These are phyloP conservation scores for Myxozyma mucilagina DNA, from an alignment of 805 yeast species.

Conservation along the genomic window DNA sequence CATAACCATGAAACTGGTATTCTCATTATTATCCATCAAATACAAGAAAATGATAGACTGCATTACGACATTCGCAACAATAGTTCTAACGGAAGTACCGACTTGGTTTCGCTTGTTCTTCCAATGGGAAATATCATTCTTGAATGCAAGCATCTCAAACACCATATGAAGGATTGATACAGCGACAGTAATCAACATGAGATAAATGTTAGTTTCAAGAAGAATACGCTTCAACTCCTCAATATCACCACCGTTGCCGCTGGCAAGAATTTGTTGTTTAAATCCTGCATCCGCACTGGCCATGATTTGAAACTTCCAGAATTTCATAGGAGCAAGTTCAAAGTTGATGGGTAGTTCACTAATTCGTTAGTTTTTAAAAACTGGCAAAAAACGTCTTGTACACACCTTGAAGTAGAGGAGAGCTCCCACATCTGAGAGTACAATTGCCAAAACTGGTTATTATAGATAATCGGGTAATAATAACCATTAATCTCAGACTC, in stretches of 20 bases:
- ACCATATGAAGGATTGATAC: constrained; percentile 44
- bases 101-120: constrained; percentile 44
- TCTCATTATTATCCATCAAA: constrained; percentile 44
- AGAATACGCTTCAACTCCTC: constrained; percentile 43
- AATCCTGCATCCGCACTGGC: constrained; percentile 39
- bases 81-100: constrained; percentile 45
- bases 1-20: constrained; percentile 45
- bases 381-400: not conserved
- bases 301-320: constrained; percentile 41
- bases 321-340: constrained; percentile 36
- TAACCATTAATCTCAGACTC: constrained; percentile 39
- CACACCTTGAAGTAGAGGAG: constrained; percentile 34
- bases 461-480: constrained; percentile 44
- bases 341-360: constrained; percentile 37
- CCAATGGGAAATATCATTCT: constrained; percentile 48
- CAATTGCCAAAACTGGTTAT: constrained; percentile 47
- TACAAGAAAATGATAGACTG: constrained; percentile 45
- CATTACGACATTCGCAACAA: constrained; percentile 46
- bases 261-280: constrained; percentile 36
- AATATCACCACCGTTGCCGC: constrained; percentile 40
- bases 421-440: constrained; percentile 42
- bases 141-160: constrained; percentile 47
- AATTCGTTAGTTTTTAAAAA: not conserved
- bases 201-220: constrained; percentile 44
- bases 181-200: constrained; percentile 40